Percentiles rank a stretch among this genome's conserved stretches.
Evolutionary conservation across 306 rosid species (phyloP).

Genomic region (Luffa acutangula): DNA sequence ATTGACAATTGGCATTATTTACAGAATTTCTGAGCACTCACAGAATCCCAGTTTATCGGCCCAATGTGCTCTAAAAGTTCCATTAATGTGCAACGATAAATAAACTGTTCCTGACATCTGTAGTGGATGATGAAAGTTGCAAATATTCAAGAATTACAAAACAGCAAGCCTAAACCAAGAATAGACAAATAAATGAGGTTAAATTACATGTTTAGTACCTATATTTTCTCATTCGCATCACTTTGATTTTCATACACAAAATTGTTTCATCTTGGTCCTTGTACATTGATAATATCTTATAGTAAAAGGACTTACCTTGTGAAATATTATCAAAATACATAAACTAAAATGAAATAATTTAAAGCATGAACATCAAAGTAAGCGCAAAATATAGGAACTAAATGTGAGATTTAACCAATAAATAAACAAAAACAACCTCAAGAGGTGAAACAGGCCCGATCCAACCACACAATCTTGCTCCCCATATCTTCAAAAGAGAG

Average conservation of each 20-base stretch:
- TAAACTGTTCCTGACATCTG: slow-evolving; percentile 52
- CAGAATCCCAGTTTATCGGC: slow-evolving; percentile 77
- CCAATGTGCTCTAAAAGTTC: slow-evolving; percentile 92
- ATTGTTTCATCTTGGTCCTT: background rate
- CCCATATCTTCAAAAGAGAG: slow-evolving; percentile 59
- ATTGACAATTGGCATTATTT: slow-evolving; percentile 6
- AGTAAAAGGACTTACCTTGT: background rate
- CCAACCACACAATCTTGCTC: slow-evolving; percentile 80
- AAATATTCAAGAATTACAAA: background rate
- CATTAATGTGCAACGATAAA: slow-evolving; percentile 70
- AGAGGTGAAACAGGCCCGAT: slow-evolving; percentile 68
- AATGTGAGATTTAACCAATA: background rate
- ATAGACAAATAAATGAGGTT: background rate
- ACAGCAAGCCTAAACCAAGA: background rate
- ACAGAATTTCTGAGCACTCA: slow-evolving; percentile 24
- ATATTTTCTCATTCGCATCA: background rate
- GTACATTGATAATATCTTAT: background rate
- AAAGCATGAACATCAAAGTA: background rate
- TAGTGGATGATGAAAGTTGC: slow-evolving; percentile 25
- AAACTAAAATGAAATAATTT: background rate
- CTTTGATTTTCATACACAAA: background rate
- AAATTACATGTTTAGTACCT: background rate
- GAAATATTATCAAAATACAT: background rate
- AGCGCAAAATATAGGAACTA: background rate
- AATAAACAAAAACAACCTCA: slow-evolving; percentile 46